These are phyloP conservation scores for Rhizopogon vinicolor DNA, from an alignment of 768 basidiomycete species.

Conservation along the genomic window DNA sequence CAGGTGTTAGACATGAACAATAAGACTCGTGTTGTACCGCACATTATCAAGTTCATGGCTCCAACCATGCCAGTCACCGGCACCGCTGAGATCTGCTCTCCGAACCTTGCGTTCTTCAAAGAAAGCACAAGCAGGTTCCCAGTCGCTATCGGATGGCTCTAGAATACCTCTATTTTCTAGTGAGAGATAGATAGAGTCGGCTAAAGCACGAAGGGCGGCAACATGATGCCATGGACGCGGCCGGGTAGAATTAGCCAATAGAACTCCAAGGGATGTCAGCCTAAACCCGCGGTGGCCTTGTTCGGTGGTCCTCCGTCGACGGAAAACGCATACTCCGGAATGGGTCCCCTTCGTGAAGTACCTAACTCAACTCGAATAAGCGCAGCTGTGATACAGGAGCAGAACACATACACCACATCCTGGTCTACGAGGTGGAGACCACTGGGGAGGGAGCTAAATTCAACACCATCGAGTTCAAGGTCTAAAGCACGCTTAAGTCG, in stretches of 20 bases:
- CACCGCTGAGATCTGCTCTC: conserved; percentile 47
- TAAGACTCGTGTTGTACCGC: conserved; percentile 10
- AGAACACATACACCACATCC: conserved; percentile 64
- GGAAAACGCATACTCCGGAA: conserved; percentile 72
- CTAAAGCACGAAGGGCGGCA: conserved; percentile 55
- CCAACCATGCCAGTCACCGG: conserved; percentile 67
- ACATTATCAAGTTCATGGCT: conserved; percentile 58
- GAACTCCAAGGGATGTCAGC: conserved; percentile 72
- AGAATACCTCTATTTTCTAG: conserved; percentile 43
- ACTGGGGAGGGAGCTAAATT: conserved; percentile 79
- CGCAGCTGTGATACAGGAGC: not conserved
- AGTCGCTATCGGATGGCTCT: conserved; percentile 51
- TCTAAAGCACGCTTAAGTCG: conserved; percentile 33
- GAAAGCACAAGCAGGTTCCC: conserved; percentile 57
- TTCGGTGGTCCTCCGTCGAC: conserved; percentile 62
- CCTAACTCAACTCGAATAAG: conserved; percentile 28
- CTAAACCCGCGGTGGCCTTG: conserved; percentile 76
- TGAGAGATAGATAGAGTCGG: conserved; percentile 47
- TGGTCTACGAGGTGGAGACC: conserved; percentile 76
- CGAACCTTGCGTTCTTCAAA: conserved; percentile 60
- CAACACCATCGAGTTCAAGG: conserved; percentile 62
- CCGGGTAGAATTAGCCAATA: conserved; percentile 59
- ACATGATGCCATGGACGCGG: conserved; percentile 78
- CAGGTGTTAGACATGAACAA: not conserved
- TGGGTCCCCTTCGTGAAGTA: conserved; percentile 70